Percentiles rank a stretch among this genome's conserved stretches.
These are phyloP conservation scores for Phytopythium sindhum DNA, from an alignment of 352 stramenopile genomes.

Conservation along the genomic window DNA sequence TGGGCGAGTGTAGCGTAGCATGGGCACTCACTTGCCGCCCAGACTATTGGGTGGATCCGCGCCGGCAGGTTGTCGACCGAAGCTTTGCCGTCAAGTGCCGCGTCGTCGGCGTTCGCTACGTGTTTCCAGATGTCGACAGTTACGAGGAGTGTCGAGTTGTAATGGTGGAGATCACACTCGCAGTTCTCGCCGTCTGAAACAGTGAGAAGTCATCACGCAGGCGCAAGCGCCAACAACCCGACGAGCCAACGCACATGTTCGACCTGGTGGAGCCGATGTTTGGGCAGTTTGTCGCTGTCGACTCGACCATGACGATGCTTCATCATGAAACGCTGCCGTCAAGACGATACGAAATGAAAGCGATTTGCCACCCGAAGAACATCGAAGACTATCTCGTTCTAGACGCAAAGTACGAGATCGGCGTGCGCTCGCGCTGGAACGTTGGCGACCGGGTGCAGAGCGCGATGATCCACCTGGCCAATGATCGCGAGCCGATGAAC, in stretches of 20 bases:
- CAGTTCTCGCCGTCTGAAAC: background rate
- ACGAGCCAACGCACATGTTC: background rate
- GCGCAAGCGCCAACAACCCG: background rate
- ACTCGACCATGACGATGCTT: background rate
- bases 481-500: background rate
- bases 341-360: background rate
- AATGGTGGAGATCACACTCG: slow-evolving; percentile 1
- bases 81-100: slow-evolving; percentile 4
- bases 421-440: slow-evolving; percentile 1
- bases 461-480: background rate
- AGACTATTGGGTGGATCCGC: background rate
- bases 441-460: background rate
- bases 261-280: background rate
- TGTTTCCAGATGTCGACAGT: background rate
- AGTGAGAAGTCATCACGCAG: background rate
- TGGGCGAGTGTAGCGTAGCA: background rate
- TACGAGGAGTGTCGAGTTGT: background rate
- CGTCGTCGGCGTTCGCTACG: background rate
- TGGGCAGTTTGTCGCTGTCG: slow-evolving; percentile 1
- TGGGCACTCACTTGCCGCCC: background rate
- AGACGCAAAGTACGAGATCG: background rate
- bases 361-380: background rate
- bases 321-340: background rate
- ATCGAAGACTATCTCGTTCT: slow-evolving; percentile 2
- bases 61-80: background rate